Evolutionary conservation across 1,139 yeast genomes (phyloP).

Genomic region (Kurtzmaniella natalensis): DNA sequence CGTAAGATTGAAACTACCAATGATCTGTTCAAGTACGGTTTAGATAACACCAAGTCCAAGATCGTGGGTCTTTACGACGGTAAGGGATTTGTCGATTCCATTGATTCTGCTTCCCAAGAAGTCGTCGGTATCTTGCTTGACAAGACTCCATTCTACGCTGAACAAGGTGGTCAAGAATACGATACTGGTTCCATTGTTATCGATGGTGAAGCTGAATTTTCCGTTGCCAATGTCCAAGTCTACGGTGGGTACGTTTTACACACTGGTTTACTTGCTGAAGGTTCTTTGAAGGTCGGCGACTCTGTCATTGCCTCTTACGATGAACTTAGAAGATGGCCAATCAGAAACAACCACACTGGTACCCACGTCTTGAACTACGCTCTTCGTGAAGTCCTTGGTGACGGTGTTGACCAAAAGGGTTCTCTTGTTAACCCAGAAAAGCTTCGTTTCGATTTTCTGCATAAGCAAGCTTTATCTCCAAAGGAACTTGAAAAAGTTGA

Average conservation of each 20-base stretch:
- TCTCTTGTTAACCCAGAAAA: constrained; percentile 95
- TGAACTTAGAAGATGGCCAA: constrained; percentile 93
- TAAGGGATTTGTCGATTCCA: constrained; percentile 48
- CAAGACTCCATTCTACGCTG: constrained; percentile 93
- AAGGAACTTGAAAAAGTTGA: constrained; percentile 76
- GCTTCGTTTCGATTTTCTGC: constrained; percentile 92
- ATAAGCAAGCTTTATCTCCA: constrained; percentile 72
- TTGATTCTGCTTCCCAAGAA: constrained; percentile 36
- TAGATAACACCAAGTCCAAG: constrained; percentile 56
- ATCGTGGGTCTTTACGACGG: constrained; percentile 74
- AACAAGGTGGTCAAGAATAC: constrained; percentile 98
- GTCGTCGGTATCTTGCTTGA: constrained; percentile 81
- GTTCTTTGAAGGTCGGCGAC: constrained; percentile 62
- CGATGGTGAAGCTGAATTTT: constrained; percentile 84
- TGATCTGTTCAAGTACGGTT: constrained; percentile 71
- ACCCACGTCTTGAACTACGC: constrained; percentile 93
- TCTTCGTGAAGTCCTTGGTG: constrained; percentile 80
- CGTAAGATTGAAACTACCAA: constrained; percentile 74
- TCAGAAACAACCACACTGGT: constrained; percentile 97
- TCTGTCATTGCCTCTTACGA: constrained; percentile 82
- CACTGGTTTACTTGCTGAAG: constrained; percentile 82
- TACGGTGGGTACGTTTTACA: constrained; percentile 95
- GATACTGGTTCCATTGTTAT: constrained; percentile 91
- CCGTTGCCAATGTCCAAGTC: constrained; percentile 84
- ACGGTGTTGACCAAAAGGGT: constrained; percentile 90